Evolutionary conservation across 176 grass and related monocot species (phyloP), one percentile per base, ranked within the genome.

Genomic region (Musa beccarii): DNA sequence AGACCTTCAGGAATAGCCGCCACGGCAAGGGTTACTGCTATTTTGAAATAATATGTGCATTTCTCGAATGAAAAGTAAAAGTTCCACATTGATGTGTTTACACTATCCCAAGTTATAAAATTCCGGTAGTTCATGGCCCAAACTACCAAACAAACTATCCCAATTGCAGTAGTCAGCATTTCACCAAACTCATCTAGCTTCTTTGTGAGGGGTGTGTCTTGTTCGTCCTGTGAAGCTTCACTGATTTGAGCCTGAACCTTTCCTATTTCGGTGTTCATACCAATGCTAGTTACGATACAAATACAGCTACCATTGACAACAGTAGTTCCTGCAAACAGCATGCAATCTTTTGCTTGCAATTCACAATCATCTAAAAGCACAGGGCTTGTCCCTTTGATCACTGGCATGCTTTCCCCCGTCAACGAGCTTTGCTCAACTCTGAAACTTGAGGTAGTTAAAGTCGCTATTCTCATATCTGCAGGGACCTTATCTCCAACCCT

Each of bases 31-130:
- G 91, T 88, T 64, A 99, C 95, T 53, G 95, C 91, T 85, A 92
- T 99, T 86, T 99, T 90, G 79, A 99, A 99, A 89, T 99, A 99
- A 81, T 99, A 99, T 1, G 95, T 99, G 84, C 95, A 99, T 80
- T 99, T 99, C 73, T 99, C 95, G 15, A 99, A 99, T 8, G 95
- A 99, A 83, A 99, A 99, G 78, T 85, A 88, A 17, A 94, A 99
- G 83, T 94, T 92, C 70, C 73, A 75, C 0, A 86, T 81, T 77
- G 87, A 89, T 7, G 91, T 81, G 10, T 94, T 86, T 9, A 84
- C 79, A 72, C 90, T 89, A 59, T 99, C 95, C 90, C 90, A 99
- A 52, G 91, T 81, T 19, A 99, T 80, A 80, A 99, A 99, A 84
- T 99, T 93, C 70, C 90, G 91, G 10, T 91, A 76, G 75, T 99